A percentile compares a stretch with the other conserved stretches of the same genome.
phyloP scores from a whole-genome alignment of 1,139 yeast species.

The Taphrina flavorubra region DNA sequence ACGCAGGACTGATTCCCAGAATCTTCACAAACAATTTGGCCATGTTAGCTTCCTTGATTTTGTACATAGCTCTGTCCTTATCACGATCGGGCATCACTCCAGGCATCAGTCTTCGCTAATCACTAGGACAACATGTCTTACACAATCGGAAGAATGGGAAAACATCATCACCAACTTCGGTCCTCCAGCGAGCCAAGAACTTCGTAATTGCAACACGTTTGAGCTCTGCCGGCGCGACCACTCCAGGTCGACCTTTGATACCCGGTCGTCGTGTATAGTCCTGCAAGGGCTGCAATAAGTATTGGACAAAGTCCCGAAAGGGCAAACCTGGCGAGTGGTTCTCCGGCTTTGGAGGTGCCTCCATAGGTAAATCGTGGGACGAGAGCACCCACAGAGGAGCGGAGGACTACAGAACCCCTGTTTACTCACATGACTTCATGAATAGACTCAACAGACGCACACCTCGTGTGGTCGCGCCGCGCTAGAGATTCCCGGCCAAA shows the following conservation, averaged over 20 bases:
- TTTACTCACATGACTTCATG: too few species aligned
- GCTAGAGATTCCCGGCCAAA: too few species aligned
- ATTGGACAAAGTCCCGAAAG: conserved; percentile 33
- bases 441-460: too few species aligned
- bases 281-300: conserved; percentile 34
- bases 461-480: too few species aligned
- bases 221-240: conserved; percentile 42
- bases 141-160: conserved; percentile 68
- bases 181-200: conserved; percentile 67
- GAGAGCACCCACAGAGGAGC: too few species aligned
- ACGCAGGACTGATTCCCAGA: conserved; percentile 59
- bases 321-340: conserved; percentile 21
- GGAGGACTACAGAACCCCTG: too few species aligned
- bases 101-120: neutral
- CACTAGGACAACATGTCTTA: conserved; percentile 22
- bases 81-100: conserved; percentile 55
- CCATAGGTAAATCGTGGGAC: neutral
- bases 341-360: conserved; percentile 5
- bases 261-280: conserved; percentile 14
- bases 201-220: conserved; percentile 53
- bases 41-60: conserved; percentile 53
- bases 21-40: conserved; percentile 57
- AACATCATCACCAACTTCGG: conserved; percentile 70
- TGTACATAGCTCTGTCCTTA: conserved; percentile 52
- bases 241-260: conserved; percentile 11